Evolutionary conservation across 1,284 basidiomycete genomes (phyloP), one percentile per base, ranked within the genome.

Genomic region (Coniferiporia weirii): DNA sequence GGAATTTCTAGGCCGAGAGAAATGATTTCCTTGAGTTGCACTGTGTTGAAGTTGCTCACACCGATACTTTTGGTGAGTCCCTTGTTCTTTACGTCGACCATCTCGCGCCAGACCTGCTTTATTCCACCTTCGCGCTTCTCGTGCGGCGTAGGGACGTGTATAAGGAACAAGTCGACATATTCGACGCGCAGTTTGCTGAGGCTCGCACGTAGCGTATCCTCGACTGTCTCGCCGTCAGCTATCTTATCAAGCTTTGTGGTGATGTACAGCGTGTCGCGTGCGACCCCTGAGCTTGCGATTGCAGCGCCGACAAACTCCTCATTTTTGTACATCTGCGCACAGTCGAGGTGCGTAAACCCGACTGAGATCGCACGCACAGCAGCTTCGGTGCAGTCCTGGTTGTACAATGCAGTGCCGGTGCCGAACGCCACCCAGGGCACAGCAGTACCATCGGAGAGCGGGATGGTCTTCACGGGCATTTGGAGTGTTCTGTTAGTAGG

Each of bases 11-110:
- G 80, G 22, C 82, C 86, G 32, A 71, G 77, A 36, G 79, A 76
- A 32, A 90, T 68, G 43, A 93, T 73, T 54, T 80, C 79, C 61
- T 84, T 71, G 48, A 95, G 72, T 64, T 94, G 79, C 61, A 82
- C 73, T 17, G 85, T 76, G 13, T 76, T 79, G 71, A 88, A 94
- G 75, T 95, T 95, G 56, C 87, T 91, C 13, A 96, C 91, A 1
- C 93, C 93, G 61, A 95, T 90, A 44, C 83, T 85, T 70, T 80
- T 87, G 40, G 89, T 76, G 49, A 92, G 72, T 1, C 89, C 89
- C 49, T 83, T 82, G 50, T 73, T 72, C 71, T 89, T 79, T 52
- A 87, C 72, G 48, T 78, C 80, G 68, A 93, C 90, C 78, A 94
- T 79, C 12, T 79, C 78, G 63, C 79, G 79, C 92, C 92, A 95